Evolutionary conservation across 805 yeast species (phyloP), one percentile per base, ranked within the genome.

Genomic region (Priceomyces medius): DNA sequence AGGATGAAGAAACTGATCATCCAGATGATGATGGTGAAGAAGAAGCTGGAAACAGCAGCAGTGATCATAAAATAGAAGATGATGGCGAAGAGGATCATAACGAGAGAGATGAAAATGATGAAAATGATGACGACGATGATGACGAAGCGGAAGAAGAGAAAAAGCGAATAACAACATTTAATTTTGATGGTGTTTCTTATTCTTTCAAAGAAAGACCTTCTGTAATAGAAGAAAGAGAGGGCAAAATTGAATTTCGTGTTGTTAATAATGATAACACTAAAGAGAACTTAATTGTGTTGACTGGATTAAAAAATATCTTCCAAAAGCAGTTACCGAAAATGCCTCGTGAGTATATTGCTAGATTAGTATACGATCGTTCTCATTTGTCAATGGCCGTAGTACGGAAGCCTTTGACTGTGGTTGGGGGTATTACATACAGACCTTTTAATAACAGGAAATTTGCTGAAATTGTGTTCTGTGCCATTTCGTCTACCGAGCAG

Each of bases 381-480:
- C 99, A 93, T 66, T 69, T 95, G 29, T 89, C 97, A 0, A 89
- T 93, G 77, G 99, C 99, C 0, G 96, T 93, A 39, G 93, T 93
- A 16, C 74, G 96, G 49, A 89, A 88, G 53, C 97, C 97, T 7
- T 68, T 91, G 52, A 88, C 95, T 0, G 99, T 93, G 13, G 97
- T 91, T 6, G 99, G 99, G 31, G 99, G 99, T 2, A 90, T 93
- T 37, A 93, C 99, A 1, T 90, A 87, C 59, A 75, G 97, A 46
- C 99, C 99, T 2, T 93, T 93, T 63, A 87, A 88, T 56, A 79
- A 80, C 40, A 76, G 96, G 45, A 85, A 80, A 56, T 93, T 93
- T 74, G 99, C 99, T 1, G 99, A 93, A 63, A 93, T 93, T 68
- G 99, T 93, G 19, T 93, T 93, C 56, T 93, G 97, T 76, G 99